These are phyloP conservation scores for Emergomyces orientalis DNA, from an alignment of 2,329 filamentous ascomycete genomes.

Conservation along the genomic window DNA sequence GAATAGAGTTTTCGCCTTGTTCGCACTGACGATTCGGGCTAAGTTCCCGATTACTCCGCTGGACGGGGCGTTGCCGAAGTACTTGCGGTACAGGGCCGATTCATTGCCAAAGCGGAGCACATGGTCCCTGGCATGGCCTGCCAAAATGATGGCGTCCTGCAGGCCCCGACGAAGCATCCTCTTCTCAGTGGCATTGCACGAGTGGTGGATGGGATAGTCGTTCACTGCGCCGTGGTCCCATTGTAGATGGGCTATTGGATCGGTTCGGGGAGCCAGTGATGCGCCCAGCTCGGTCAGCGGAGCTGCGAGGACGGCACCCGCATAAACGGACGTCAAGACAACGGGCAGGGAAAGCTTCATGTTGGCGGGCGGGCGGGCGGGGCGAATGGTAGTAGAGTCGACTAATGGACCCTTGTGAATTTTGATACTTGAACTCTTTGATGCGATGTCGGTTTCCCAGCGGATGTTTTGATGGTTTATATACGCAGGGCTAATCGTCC, in stretches of 20 bases:
- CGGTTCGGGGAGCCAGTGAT: not conserved
- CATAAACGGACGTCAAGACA: not conserved
- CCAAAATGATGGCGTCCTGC: constrained; percentile 49
- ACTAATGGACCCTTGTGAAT: not conserved
- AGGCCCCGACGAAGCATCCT: constrained; percentile 49
- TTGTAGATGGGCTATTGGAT: constrained; percentile 5
- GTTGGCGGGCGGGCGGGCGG: not conserved
- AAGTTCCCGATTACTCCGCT: constrained; percentile 54
- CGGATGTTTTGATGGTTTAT: not conserved
- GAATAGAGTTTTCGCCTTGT: constrained; percentile 51
- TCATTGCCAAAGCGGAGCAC: constrained; percentile 41
- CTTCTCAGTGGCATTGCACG: constrained; percentile 55
- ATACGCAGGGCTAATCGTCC: not conserved
- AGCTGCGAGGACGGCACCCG: not conserved
- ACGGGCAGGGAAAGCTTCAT: not conserved
- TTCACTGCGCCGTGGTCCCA: constrained; percentile 32
- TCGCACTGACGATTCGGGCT: constrained; percentile 46
- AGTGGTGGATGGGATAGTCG: constrained; percentile 49
- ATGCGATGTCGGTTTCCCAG: too few species aligned
- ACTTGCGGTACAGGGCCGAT: constrained; percentile 54
- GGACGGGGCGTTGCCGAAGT: constrained; percentile 54
- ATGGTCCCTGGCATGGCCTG: constrained; percentile 54
- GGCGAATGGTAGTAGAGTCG: not conserved
- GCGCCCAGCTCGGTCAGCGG: constrained; percentile 3
- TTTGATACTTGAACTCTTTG: not conserved